Evolutionary conservation across 1,284 basidiomycete species (phyloP), one percentile per base, ranked within the genome.

Genomic region (Calocybe gambosa): DNA sequence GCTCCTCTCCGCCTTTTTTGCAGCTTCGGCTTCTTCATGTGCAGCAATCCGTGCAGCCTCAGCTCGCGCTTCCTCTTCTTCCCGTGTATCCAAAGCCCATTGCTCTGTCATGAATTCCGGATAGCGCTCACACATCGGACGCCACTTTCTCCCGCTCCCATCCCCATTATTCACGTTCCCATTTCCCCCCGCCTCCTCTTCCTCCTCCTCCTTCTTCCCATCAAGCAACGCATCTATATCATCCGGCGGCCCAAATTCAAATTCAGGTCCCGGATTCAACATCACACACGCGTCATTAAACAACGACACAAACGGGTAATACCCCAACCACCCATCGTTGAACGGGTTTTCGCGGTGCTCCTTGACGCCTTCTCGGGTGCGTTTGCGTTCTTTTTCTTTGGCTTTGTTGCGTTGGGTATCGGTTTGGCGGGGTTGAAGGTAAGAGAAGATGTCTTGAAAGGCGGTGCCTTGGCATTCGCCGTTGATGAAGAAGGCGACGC

Each of bases 311-410:
- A 96, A 86, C 0, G 94, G 92, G 61, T 93, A 99, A 65, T 99
- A 99, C 0, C 96, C 96, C 5, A 97, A 68, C 15, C 85, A 86
- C 8, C 96, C 96, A 62, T 99, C 96, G 65, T 99, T 94, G 61
- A 91, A 88, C 0, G 80, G 76, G 55, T 93, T 93, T 62, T 91
- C 80, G 50, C 77, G 77, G 61, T 89, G 86, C 55, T 86, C 83
- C 44, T 81, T 78, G 21, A 80, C 72, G 23, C 80, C 82, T 58
- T 87, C 84, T 49, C 78, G 73, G 25, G 71, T 67, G 31, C 78
- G 73, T 55, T 74, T 80, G 59, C 73, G 74, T 50, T 77, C 74
- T 58, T 73, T 74, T 34, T 71, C 74, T 54, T 79, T 77, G 5
- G 29, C 29, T n/a, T 31, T 31, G 57, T 74, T 31, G 57, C 75